These are phyloP conservation scores for Ogataea paradorogensis DNA, from an alignment of 805 yeast species.

Conservation along the genomic window DNA sequence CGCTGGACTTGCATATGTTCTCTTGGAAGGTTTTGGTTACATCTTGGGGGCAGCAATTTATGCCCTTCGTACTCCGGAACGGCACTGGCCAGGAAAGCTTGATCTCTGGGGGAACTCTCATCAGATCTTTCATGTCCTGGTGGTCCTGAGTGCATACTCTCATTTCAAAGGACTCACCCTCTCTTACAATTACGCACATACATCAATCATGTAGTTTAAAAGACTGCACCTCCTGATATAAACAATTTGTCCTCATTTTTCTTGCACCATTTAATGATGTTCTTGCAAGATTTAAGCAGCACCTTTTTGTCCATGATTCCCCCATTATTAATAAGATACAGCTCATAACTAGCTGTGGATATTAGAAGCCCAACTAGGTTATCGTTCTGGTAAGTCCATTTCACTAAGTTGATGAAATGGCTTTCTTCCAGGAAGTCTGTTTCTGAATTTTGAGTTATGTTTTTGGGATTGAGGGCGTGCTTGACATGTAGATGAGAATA, in stretches of 20 bases:
- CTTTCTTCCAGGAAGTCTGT: constrained; percentile 15
- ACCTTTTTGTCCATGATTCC: constrained; percentile 52
- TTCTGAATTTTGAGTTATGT: constrained; percentile 12
- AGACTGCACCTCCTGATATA: constrained; percentile 69
- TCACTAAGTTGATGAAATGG: constrained; percentile 25
- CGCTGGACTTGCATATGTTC: constrained; percentile 58
- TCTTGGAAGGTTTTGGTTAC: constrained; percentile 70
- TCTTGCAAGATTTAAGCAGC: constrained; percentile 58
- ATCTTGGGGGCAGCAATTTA: constrained; percentile 77
- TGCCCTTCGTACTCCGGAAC: constrained; percentile 78
- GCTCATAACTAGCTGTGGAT: constrained; percentile 47
- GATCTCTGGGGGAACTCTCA: constrained; percentile 81
- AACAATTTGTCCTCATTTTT: constrained; percentile 68
- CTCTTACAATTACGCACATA: constrained; percentile 52
- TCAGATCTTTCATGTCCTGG: constrained; percentile 77
- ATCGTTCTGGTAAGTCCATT: constrained; percentile 28
- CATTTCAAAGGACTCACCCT: constrained; percentile 64
- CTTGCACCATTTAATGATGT: constrained; percentile 73
- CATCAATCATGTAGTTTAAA: constrained; percentile 29
- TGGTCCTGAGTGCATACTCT: constrained; percentile 70
- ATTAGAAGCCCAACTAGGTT: constrained; percentile 26
- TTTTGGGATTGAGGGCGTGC: constrained; percentile 3
- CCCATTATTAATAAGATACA: constrained; percentile 57
- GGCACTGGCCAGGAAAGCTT: constrained; percentile 56
- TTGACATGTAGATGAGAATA: constrained; percentile 28